These are phyloP conservation scores for Jatropha podagrica DNA, from an alignment of 441 rosid genomes.

Conservation along the genomic window DNA sequence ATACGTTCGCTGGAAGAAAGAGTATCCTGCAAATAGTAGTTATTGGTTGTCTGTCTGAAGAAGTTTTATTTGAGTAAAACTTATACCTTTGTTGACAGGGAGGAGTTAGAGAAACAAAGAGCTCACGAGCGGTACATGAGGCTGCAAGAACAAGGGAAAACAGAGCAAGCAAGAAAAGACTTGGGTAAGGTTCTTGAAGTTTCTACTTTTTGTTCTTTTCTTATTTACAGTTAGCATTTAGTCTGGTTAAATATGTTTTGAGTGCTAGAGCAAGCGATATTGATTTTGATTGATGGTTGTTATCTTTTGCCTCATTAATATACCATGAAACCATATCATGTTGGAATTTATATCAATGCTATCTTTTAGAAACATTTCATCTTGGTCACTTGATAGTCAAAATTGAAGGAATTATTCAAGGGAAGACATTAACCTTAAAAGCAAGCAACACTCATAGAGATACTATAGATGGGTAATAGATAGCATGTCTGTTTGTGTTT, in stretches of 20 bases:
- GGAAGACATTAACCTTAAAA: background rate
- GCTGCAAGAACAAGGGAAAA: constrained; percentile 97
- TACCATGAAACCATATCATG: background rate
- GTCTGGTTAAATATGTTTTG: background rate
- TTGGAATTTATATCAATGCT: background rate
- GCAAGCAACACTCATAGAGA: background rate
- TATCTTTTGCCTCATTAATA: background rate
- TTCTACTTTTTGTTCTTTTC: background rate
- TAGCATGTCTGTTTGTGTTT: background rate
- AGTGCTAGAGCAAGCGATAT: background rate
- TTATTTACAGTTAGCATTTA: background rate
- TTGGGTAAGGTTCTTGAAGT: constrained; percentile 47
- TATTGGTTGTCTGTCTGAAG: background rate
- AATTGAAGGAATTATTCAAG: background rate
- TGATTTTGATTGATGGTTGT: background rate
- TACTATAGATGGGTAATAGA: background rate
- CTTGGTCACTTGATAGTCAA: background rate
- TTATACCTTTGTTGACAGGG: constrained; percentile 43
- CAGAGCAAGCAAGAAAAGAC: constrained; percentile 87
- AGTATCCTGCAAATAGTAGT: background rate
- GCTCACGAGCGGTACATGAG: constrained; percentile 95
- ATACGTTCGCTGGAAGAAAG: background rate
- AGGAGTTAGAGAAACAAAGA: constrained; percentile 90
- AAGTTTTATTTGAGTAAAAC: background rate
- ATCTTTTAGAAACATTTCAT: background rate